Conservation (phyloP, 257 asterid genomes). For the Ophiorrhiza pumila region DNA sequence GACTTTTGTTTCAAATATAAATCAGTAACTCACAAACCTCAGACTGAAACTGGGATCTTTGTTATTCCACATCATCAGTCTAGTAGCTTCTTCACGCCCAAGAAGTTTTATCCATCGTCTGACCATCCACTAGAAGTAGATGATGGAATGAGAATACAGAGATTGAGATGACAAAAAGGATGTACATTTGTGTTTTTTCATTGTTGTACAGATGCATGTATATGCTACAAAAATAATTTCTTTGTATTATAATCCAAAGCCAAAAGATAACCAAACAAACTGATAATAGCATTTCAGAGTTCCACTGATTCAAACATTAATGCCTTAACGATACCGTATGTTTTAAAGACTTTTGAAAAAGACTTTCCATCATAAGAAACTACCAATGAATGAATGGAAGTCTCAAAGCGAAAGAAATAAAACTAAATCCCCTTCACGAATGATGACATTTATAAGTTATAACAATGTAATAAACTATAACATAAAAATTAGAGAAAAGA, state of each 20-base stretch:
- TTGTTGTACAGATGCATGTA: background rate
- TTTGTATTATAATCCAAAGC: background rate
- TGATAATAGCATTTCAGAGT: background rate
- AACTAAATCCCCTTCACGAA: background rate
- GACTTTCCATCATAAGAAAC: too few species aligned
- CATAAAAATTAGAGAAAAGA: conserved; percentile 6
- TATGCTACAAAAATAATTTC: background rate
- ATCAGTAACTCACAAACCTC: conserved; percentile 44
- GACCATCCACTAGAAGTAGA: conserved; percentile 80
- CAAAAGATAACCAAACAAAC: background rate
- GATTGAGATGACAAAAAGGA: conserved; percentile 16
- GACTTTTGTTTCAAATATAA: conserved; percentile 14
- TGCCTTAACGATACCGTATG: background rate
- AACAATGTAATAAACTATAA: background rate
- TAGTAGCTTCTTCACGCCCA: conserved; percentile 69
- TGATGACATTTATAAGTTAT: background rate
- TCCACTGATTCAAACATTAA: background rate
- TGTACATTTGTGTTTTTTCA: background rate
- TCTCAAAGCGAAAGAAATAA: too few species aligned
- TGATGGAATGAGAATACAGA: conserved; percentile 18
- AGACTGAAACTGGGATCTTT: conserved; percentile 72
- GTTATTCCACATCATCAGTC: conserved; percentile 86
- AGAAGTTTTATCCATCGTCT: conserved; percentile 76
- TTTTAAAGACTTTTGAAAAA: too few species aligned
- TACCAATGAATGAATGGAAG: too few species aligned